Percentiles rank a stretch among this genome's conserved stretches.
Conservation (phyloP, 2,329 filamentous ascomycete genomes). For the Truncatella angustata region DNA sequence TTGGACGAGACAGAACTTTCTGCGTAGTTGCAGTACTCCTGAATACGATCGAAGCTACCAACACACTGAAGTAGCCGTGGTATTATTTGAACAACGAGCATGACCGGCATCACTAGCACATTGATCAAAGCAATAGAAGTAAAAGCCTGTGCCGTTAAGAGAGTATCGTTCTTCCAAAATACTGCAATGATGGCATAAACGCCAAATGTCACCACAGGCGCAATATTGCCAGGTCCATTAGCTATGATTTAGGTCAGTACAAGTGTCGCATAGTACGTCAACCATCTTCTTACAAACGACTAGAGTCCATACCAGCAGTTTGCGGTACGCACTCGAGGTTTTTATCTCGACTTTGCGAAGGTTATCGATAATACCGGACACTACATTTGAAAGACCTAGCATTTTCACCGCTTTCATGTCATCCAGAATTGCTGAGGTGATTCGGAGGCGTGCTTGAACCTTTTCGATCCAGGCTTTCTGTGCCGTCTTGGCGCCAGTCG, state of each 20-base stretch:
- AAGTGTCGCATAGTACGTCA: background rate
- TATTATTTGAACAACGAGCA: constrained; percentile 6
- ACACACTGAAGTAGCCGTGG: constrained; percentile 9
- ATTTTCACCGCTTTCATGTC: constrained; percentile 47
- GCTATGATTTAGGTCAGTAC: background rate
- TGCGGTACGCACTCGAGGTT: constrained; percentile 26
- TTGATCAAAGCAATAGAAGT: constrained; percentile 9
- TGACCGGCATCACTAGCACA: background rate
- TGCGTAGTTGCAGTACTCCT: constrained; percentile 12
- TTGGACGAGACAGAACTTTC: background rate
- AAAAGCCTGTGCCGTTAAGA: constrained; percentile 8
- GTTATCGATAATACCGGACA: constrained; percentile 23
- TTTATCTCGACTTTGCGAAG: constrained; percentile 27
- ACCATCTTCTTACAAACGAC: constrained; percentile 16
- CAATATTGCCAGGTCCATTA: constrained; percentile 3
- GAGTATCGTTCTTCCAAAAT: constrained; percentile 8
- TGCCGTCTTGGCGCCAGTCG: constrained; percentile 16
- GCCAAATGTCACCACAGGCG: constrained; percentile 6
- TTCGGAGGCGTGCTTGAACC: constrained; percentile 40
- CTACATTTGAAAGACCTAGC: constrained; percentile 29
- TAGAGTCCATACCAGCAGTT: constrained; percentile 18
- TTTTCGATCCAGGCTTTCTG: constrained; percentile 39
- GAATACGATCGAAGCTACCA: constrained; percentile 13
- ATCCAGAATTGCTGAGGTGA: constrained; percentile 38
- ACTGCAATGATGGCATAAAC: constrained; percentile 9